Conservation (phyloP, 1,139 yeast species). For the Blastobotrys buckinghamii region DNA sequence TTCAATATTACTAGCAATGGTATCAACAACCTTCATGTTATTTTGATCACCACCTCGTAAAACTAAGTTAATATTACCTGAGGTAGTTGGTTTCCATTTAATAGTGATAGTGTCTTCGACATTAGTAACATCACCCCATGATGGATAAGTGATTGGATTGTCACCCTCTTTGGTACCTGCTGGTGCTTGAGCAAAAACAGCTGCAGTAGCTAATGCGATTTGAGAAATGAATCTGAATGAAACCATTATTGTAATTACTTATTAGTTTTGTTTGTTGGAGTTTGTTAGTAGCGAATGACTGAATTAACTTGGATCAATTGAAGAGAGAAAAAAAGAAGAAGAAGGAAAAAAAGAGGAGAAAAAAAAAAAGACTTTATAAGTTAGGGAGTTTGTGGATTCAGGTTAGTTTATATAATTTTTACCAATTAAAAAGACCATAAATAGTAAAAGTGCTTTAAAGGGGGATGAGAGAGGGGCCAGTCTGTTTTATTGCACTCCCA, state of each 20-base stretch:
- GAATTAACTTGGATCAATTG: background rate
- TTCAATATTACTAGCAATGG: conserved; percentile 27
- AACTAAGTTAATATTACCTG: conserved; percentile 28
- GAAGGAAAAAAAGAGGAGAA: conserved; percentile 1
- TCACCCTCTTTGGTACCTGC: conserved; percentile 13
- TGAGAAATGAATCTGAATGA: conserved; percentile 14
- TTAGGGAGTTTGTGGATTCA: no score
- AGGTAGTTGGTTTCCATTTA: conserved; percentile 28
- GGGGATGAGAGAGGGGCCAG: no score
- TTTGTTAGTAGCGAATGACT: no score
- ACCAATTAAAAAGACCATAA: no score
- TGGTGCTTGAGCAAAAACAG: conserved; percentile 24
- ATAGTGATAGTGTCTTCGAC: conserved; percentile 24
- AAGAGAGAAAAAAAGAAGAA: conserved; percentile 1
- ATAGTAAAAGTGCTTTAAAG: no score
- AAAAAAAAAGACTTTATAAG: background rate
- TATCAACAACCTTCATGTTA: conserved; percentile 22
- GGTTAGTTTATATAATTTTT: no score
- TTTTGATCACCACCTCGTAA: conserved; percentile 27
- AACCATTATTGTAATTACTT: conserved; percentile 12
- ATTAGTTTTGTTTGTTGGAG: background rate
- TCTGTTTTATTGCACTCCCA: no score
- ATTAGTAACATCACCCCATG: conserved; percentile 28
- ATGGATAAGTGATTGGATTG: conserved; percentile 27
- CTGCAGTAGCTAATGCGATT: conserved; percentile 22